Evolutionary conservation across 805 yeast genomes (phyloP).

Genomic region (Lipomyces sp.): DNA sequence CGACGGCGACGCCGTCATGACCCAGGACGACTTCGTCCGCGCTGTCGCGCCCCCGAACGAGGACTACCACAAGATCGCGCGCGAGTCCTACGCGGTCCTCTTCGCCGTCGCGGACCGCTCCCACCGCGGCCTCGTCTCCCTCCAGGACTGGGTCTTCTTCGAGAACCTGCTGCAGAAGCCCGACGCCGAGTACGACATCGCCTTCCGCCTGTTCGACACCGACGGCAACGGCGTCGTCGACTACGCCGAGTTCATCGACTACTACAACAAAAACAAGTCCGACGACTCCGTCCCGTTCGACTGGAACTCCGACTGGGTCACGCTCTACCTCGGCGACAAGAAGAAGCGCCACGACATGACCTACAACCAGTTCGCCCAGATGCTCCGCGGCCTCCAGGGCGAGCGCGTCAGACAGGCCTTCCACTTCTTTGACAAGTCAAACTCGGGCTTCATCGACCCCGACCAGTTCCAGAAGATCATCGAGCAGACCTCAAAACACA

Average conservation of each 20-base stretch:
- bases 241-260: slow-evolving; percentile 41
- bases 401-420: slow-evolving; percentile 48
- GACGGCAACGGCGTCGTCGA: slow-evolving; percentile 41
- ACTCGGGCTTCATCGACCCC: slow-evolving; percentile 43
- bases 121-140: slow-evolving; percentile 62
- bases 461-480: slow-evolving; percentile 43
- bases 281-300: slow-evolving; percentile 42
- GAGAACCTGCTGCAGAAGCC: slow-evolving; percentile 53
- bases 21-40: slow-evolving; percentile 43
- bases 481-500: slow-evolving; percentile 41
- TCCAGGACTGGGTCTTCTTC: slow-evolving; percentile 72
- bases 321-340: slow-evolving; percentile 42
- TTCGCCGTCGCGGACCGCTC: slow-evolving; percentile 76
- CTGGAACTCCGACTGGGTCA: slow-evolving; percentile 45
- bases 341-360: slow-evolving; percentile 40
- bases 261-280: slow-evolving; percentile 39
- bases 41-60: slow-evolving; percentile 46
- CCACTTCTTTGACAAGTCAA: slow-evolving; percentile 38
- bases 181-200: slow-evolving; percentile 53
- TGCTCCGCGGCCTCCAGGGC: slow-evolving; percentile 46
- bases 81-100: slow-evolving; percentile 64
- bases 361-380: slow-evolving; percentile 45
- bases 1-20: slow-evolving; percentile 38
- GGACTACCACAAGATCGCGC: slow-evolving; percentile 52
- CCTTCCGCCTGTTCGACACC: slow-evolving; percentile 46